Base-by-base conservation (phyloP, 164 flowering plant species). In the Brasenia schreberi region DNA sequence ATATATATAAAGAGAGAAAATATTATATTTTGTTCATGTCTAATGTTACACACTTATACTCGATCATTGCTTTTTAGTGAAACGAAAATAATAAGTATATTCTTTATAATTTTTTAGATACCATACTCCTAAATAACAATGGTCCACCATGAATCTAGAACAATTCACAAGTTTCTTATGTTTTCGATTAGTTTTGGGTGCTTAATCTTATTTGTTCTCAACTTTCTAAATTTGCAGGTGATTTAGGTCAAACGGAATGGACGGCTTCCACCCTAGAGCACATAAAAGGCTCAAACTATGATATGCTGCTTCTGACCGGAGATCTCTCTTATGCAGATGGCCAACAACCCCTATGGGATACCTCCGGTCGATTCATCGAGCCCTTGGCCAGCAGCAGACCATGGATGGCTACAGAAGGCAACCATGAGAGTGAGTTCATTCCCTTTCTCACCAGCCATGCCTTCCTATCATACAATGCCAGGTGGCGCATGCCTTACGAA, bases 181-280 rank as follows among this genome's bases (percentile, higher is more conserved):
- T 23, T 23, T 23, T 23, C 27, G 27, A 23, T 23, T 0, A 23
- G 27, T 23, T 23, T 23, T 23, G 27, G 27, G 27, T 23, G 27
- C 27, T 23, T 23, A 23, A 23, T 23, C 27, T 23, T 23, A 23
- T 23, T 23, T 23, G 27, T 23, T 23, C 27, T 23, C 27, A 23
- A 23, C 27, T 23, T 23, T 23, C 2, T 23, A 23, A 45, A 2
- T 12, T 2, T 23, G 18, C 81, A 88, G 98, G 98, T 0, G 98
- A 90, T 68, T 73, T 93, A n/a, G 98, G 98, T 10, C 97, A 90
- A 59, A 90, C 98, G 0, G 94, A 80, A 70, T 90, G 97, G 96
- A 90, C 97, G 1, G 64, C 70, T 7, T 82, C 98, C 49, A 93
- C 98, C 0, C 74, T 92, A 42, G 65, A 42, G 5, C 89, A 90